Percentiles rank a stretch among this genome's conserved stretches.
phyloP scores from a whole-genome alignment of 306 rosid genomes.

The Vicia villosa region DNA sequence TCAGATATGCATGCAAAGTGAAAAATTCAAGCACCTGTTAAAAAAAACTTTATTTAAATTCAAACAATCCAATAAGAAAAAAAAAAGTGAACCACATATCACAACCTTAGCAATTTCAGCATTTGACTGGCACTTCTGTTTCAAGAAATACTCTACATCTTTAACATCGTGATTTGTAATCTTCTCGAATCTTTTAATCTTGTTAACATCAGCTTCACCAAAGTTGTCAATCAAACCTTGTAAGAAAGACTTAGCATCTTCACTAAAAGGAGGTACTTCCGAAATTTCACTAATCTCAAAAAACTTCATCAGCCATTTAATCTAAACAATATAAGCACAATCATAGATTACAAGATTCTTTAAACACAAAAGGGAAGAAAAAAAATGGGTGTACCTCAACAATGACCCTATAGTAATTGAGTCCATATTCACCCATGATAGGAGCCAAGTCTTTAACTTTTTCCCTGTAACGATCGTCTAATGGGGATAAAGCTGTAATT shows the following conservation, averaged over 20 bases:
- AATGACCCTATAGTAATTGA: conserved; percentile 57
- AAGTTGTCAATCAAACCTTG: conserved; percentile 61
- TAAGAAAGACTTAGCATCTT: conserved; percentile 55
- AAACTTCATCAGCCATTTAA: conserved; percentile 76
- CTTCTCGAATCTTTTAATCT: too few species aligned
- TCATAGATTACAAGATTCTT: not conserved
- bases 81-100: conserved; percentile 3
- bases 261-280: conserved; percentile 79
- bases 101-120: conserved; percentile 68
- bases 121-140: too few species aligned
- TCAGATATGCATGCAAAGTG: conserved; percentile 93
- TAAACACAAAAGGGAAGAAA: conserved; percentile 2
- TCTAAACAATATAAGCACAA: conserved; percentile 40
- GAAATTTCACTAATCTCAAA: conserved; percentile 61
- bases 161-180: too few species aligned
- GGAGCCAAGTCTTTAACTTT: conserved; percentile 67
- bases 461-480: conserved; percentile 74
- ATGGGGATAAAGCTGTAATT: conserved; percentile 69
- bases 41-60: not conserved
- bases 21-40: conserved; percentile 83
- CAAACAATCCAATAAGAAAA: not conserved
- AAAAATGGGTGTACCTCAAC: conserved; percentile 55
- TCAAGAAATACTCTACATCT: too few species aligned
- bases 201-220: too few species aligned
- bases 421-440: too few species aligned